phyloP scores from a whole-genome alignment of 306 rosid species.

The Rosa multiflora region DNA sequence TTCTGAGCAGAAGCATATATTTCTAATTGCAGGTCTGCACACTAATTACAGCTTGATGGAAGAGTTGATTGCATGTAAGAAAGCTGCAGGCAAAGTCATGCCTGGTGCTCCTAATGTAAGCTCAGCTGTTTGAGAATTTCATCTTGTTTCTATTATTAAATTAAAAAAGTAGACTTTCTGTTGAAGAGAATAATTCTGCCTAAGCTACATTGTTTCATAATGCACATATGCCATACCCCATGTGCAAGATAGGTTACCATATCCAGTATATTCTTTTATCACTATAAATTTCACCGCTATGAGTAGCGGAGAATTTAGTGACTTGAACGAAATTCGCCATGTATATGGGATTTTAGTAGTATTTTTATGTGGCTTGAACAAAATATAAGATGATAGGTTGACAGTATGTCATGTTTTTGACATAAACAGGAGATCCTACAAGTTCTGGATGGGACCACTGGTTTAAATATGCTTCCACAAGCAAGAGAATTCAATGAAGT shows the following conservation, averaged over 20 bases:
- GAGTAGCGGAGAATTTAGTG: background rate
- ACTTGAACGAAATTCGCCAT: background rate
- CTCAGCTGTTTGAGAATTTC: background rate
- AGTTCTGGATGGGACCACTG: slow-evolving; percentile 96
- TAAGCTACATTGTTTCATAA: background rate
- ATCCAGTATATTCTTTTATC: background rate
- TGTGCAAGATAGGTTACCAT: background rate
- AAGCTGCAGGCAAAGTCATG: slow-evolving; percentile 72
- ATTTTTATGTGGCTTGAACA: too few species aligned
- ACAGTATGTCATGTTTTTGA: background rate
- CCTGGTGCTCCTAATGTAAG: slow-evolving; percentile 94
- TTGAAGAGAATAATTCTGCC: background rate
- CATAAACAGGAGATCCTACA: slow-evolving; percentile 83
- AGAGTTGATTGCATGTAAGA: slow-evolving; percentile 94
- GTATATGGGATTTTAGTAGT: background rate
- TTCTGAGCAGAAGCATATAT: slow-evolving; percentile 18
- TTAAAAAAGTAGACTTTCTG: background rate
- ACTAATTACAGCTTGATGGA: slow-evolving; percentile 96
- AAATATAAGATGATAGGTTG: background rate
- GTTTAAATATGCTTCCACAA: slow-evolving; percentile 97
- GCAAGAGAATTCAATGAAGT: slow-evolving; percentile 96
- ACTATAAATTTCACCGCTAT: background rate
- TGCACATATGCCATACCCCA: background rate
- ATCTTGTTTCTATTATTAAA: background rate
- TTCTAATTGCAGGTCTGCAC: slow-evolving; percentile 73